Base-by-base conservation (phyloP, 2,329 filamentous ascomycete genomes). In the Chaetomium olivaceum region DNA sequence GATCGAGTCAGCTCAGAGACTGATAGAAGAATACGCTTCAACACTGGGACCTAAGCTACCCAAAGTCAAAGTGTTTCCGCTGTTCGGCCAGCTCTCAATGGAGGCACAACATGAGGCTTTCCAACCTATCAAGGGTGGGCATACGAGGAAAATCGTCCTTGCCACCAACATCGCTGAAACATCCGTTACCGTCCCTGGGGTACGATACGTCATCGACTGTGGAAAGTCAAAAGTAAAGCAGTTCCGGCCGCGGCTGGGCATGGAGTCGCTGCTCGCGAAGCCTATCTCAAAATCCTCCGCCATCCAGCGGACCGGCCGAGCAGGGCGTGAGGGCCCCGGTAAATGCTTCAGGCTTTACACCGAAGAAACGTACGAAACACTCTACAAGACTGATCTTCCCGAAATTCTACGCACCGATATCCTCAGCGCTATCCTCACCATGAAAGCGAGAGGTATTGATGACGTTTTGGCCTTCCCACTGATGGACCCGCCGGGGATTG, bases 81-180 rank as follows among this genome's bases (percentile, higher is more conserved):
- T 99, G 0, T 98, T 96, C 73, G 95, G 95, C 1, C 93, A 96
- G 43, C 84, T 99, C 6, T 91, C 94, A 0, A 92, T 95, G 71
- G 86, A 89, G 61, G 90, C 91, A 0, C 95, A 99, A 72, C 91
- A 96, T 70, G 86, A 88, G 25, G 93, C 96, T 11, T 98, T 99
- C 76, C 82, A 89, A 62, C 90, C 91, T 0, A 85, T 91, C 25
- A 87, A 87, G 63, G 85, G 87, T 2, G 83, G 83, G n/a, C 85
- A 83, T 63, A 96, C 92, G 0, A 86, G 95, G 52, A 98, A 98
- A 74, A 85, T 98, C 14, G 93, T 99, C 0, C 81, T 99, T 0
- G 90, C 93, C 0, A 99, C 95, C 16, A 99, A 99, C 74, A 98
- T 99, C 72, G 95, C 95, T n/a, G 95, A 99, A 77, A 98, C 95